Base-by-base conservation (phyloP, 148 eudicot species). In the Vaccinium corymbosum region DNA sequence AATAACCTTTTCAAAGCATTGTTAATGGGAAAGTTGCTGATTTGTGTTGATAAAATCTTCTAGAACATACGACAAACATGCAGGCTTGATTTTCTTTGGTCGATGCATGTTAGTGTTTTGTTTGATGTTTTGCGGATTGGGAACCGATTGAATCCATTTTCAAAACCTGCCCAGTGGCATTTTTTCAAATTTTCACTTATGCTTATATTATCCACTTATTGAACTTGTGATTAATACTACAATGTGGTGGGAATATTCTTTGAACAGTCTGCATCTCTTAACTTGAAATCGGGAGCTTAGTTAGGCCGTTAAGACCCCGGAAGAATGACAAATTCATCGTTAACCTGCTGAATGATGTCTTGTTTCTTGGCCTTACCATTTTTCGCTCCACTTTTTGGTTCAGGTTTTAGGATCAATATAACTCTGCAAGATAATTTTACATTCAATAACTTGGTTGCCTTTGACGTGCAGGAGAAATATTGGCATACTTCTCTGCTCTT, bases 371-470 rank as follows among this genome's bases (percentile, higher is more conserved):
- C 42, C 49, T 38, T 73, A 42, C 77, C 50, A 38, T 75, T 77
- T 77, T n/a, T 50, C 7, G 3, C 55, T 22, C 64, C 68, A 20
- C 68, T 49, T 29, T 66, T 81, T 25, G 27, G 42, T 8, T 62
- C 14, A 27, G 66, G 78, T 75, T 81, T 71, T 62, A n/a, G 22
- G 38, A 46, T 80, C 20, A 17, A 46, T 64, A n/a, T 48, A 17
- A 48, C 6, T 50, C 1, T 62, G 51, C 29, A 6, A 48, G 52
- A 35, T 17, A 17, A 22, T 13, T 42, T 46, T 57, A 48, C 53
- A 22, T 83, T 49, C 6, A 29, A 46, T 62, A 77, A 83, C 49
- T 83, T 25, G 81, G 75, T 76, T 83, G 29, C 71, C 15, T 51
- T 27, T 49, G 27, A 77, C 32, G 12, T 49, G 68, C 76, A 77